Evolutionary conservation across 148 eudicot genomes (phyloP), one percentile per base, ranked within the genome.

Genomic region (Hydrangea macrophylla): DNA sequence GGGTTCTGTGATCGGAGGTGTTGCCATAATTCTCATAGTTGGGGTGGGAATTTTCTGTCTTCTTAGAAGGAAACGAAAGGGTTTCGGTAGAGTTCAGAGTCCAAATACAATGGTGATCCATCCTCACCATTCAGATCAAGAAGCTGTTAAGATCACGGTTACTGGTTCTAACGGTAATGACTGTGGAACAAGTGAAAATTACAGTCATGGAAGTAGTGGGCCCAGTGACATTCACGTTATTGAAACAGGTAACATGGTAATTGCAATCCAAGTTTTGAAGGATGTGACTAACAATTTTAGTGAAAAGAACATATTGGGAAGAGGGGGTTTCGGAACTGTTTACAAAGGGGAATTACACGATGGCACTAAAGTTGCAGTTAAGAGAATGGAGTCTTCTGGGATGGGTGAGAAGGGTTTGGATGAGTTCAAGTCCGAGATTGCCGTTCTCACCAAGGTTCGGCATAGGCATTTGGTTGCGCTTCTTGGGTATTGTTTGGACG

Each of bases 381-480:
- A 85, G 62, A 78, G 90, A 54, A 85, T 85, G 90, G 83, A 83
- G 55, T 78, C 84, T 2, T 81, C 81, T 24, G 81, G 70, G 23
- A 59, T 84, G 65, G 77, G 76, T 3, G 79, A 73, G 1, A 86
- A 86, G 65, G 90, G 88, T 11, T 66, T 86, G 75, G 78, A 81
- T 18, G 90, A 86, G 69, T 83, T 86, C 62, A 79, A 79, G 65
- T 76, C 90, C 11, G 90, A 86, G 65, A 86, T 86, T 54, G 83
- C 81, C 15, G 90, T 86, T 31, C 82, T 86, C 30, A 86, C 90
- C 1, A 86, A 82, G 76, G 90, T 86, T 27, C 68, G 90, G 36
- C 90, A 86, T 44, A 68, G 82, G 75, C 87, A 86, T 72, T 75
- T 86, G 75, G 88, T 86, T 65, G 78, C 84, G 4, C 85, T 86